Conservation (phyloP, 352 stramenopile species). For the Globisporangium yorkense region DNA sequence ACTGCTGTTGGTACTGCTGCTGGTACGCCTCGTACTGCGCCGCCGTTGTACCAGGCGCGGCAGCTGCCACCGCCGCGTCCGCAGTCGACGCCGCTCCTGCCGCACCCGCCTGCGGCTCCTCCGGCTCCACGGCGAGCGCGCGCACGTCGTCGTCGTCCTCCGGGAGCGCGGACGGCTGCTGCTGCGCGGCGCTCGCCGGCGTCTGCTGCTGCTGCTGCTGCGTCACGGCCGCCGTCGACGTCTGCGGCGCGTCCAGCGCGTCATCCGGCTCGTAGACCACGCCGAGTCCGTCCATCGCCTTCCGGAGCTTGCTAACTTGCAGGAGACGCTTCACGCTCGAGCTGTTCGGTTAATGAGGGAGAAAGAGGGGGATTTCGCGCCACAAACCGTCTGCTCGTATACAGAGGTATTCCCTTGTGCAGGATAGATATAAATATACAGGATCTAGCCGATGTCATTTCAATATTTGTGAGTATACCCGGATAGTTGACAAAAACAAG, state of each 20-base stretch:
- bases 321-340: no score
- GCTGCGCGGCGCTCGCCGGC: not conserved
- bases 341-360: not conserved
- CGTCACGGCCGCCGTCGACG: not conserved
- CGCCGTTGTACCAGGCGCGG: constrained; percentile 9
- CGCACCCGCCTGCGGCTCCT: constrained; percentile 24
- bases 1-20: constrained; percentile 34
- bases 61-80: constrained; percentile 6
- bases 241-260: constrained; percentile 17
- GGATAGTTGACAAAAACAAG: no score
- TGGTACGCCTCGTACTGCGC: constrained; percentile 29
- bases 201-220: constrained; percentile 10
- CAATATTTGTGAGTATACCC: no score
- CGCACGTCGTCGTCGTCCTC: constrained; percentile 73
- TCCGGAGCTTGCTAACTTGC: not conserved
- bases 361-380: not conserved
- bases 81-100: constrained; percentile 2
- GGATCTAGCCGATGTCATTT: no score
- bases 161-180: not conserved
- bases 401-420: no score
- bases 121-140: constrained; percentile 52
- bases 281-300: constrained; percentile 59
- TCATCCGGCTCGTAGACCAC: constrained; percentile 80
- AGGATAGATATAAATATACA: no score
- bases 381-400: not conserved